Evolutionary conservation across 768 basidiomycete species (phyloP).

Genomic region (Ephemerocybe angulata): DNA sequence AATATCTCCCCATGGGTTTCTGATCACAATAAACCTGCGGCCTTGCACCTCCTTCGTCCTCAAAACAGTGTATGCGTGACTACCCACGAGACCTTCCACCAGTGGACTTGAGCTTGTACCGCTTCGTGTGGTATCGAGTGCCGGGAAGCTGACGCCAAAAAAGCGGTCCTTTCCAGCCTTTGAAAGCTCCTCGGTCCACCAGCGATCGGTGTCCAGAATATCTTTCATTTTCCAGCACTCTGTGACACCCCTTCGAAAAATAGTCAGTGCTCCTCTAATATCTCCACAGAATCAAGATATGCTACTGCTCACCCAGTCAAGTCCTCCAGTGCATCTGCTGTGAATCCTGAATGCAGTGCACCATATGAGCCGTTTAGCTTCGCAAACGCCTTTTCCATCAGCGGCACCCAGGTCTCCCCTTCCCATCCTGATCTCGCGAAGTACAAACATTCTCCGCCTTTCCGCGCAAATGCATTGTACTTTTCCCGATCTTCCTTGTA

Average conservation of each 20-base stretch:
- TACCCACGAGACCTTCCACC: conserved; percentile 35
- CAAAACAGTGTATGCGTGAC: conserved; percentile 46
- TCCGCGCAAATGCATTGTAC: conserved; percentile 44
- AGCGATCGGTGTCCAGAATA: conserved; percentile 46
- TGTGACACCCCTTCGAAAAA: no score
- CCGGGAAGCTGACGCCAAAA: conserved; percentile 43
- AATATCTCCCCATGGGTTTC: conserved; percentile 49
- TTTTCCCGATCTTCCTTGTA: conserved; percentile 49
- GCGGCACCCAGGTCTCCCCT: conserved; percentile 52
- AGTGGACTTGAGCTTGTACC: conserved; percentile 16
- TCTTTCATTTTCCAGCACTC: no score
- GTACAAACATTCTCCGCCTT: conserved; percentile 46
- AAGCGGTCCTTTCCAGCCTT: conserved; percentile 44
- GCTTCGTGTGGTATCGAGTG: conserved; percentile 26
- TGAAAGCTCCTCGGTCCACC: conserved; percentile 47
- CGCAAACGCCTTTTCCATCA: conserved; percentile 56
- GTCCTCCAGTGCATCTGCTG: conserved; percentile 52
- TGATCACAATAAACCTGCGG: conserved; percentile 42
- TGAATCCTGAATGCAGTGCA: conserved; percentile 30
- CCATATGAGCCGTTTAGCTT: conserved; percentile 49
- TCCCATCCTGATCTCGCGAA: conserved; percentile 46
- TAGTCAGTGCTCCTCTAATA: conserved; percentile 22
- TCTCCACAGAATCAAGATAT: neutral
- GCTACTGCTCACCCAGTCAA: conserved; percentile 43
- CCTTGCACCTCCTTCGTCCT: conserved; percentile 39